Percentiles rank a stretch among this genome's conserved stretches.
Conservation (phyloP, 495 filamentous ascomycete genomes). For the Penicillium pulvis region DNA sequence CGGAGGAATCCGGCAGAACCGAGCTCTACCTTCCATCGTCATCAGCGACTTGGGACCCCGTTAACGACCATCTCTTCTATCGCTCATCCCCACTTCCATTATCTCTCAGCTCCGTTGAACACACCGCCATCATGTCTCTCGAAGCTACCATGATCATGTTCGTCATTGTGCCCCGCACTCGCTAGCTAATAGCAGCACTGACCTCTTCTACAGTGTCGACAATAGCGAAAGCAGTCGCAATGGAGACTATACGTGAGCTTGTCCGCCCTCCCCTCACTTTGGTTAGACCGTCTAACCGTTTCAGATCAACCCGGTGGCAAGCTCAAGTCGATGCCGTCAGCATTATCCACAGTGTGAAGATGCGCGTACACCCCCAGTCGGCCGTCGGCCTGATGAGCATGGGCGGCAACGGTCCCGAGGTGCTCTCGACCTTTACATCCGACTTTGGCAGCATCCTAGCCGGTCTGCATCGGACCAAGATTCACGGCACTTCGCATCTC, state of each 20-base stretch:
- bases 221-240: conserved; percentile 98
- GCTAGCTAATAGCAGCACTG: conserved; percentile 26
- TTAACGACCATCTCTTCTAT: conserved; percentile 16
- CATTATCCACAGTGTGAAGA: conserved; percentile 92
- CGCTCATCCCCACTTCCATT: conserved; percentile 17
- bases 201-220: conserved; percentile 67
- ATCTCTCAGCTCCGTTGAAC: conserved; percentile 8
- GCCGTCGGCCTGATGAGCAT: conserved; percentile 98
- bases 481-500: conserved; percentile 81
- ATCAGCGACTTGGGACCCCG: conserved; percentile 19
- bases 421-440: conserved; percentile 91
- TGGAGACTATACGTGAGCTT: conserved; percentile 75
- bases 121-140: conserved; percentile 61
- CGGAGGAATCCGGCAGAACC: conserved; percentile 29
- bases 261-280: neutral
- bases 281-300: conserved; percentile 22
- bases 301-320: conserved; percentile 87
- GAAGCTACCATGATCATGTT: conserved; percentile 78
- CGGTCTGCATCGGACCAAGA: conserved; percentile 92
- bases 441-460: conserved; percentile 94
- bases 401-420: conserved; percentile 95
- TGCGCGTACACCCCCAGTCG: conserved; percentile 91
- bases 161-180: conserved; percentile 28
- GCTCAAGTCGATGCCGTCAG: conserved; percentile 93
- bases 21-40: conserved; percentile 28